phyloP scores from a whole-genome alignment of 2,329 filamentous ascomycete species.

The Colletotrichum sp. region DNA sequence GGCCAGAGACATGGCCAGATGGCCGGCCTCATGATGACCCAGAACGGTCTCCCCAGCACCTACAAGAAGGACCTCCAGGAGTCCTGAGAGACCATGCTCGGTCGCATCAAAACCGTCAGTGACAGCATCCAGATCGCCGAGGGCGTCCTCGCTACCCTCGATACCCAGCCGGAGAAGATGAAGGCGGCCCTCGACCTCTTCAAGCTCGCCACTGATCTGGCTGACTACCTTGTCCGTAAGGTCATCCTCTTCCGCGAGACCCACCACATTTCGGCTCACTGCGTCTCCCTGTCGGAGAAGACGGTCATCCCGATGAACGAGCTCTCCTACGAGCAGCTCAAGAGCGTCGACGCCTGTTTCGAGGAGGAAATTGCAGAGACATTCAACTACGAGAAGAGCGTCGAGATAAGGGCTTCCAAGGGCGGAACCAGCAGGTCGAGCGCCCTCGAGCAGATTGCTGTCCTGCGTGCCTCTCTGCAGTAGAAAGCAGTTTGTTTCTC shows the following conservation, averaged over 20 bases:
- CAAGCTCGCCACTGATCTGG: slow-evolving; percentile 80
- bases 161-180: slow-evolving; percentile 77
- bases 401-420: slow-evolving; percentile 78
- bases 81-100: slow-evolving; percentile 83
- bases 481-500: neutral
- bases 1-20: slow-evolving; percentile 73
- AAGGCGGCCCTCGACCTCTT: slow-evolving; percentile 77
- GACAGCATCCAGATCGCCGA: slow-evolving; percentile 86
- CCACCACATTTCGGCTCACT: slow-evolving; percentile 75
- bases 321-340: slow-evolving; percentile 69
- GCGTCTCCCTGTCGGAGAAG: slow-evolving; percentile 72
- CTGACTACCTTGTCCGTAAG: slow-evolving; percentile 68
- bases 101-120: slow-evolving; percentile 80
- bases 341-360: slow-evolving; percentile 72
- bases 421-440: slow-evolving; percentile 79
- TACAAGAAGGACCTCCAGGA: slow-evolving; percentile 97
- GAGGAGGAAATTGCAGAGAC: slow-evolving; percentile 72
- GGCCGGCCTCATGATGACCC: slow-evolving; percentile 78
- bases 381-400: slow-evolving; percentile 83
- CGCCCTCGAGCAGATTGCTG: slow-evolving; percentile 68
- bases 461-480: slow-evolving; percentile 19
- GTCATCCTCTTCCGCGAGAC: slow-evolving; percentile 81
- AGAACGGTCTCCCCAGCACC: slow-evolving; percentile 74
- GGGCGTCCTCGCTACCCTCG: slow-evolving; percentile 78
- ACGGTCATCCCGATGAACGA: slow-evolving; percentile 72